Base-by-base conservation (phyloP, 345 rosid species). In the Euphorbia peplus region DNA sequence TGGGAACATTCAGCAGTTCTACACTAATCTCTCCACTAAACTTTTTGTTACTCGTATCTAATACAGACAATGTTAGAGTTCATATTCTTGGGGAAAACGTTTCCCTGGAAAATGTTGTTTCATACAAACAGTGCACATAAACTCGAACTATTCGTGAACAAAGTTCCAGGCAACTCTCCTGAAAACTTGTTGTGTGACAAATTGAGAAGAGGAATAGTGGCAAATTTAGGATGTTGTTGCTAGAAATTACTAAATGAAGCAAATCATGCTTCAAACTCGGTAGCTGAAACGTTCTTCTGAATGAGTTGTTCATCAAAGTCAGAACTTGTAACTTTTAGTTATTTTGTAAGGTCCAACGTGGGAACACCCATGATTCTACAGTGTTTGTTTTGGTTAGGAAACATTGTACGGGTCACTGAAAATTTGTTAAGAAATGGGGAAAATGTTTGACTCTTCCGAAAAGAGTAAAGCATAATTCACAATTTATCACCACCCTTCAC, bases 231-330 rank as follows among this genome's bases (percentile, higher is more conserved):
- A 63, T 44, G 54, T 26, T 46, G 39, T 63, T 63, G 53, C 24
- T 25, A 5, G 67, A 63, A 47, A 63, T 46, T 15, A 44, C 19
- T 3, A 61, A 61, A 1, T 61, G 4, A 39, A 19, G 6, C 50
- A 61, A 39, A n/a, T 19, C 48, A 39, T 61, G 64, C 28, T 19
- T 61, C 9, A n/a, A 19, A 37, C 24, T 39, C 11, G 64, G 64
- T 8, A 61, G 18, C 48, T 61, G 48, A 61, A 61, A 19, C 21
- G 28, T 21, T 61, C 48, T 48, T 10, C 48, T 61, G 48, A 61
- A 39, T 61, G 64, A 61, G 64, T 61, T 61, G 29, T 61, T 61
- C 64, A 37, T 61, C 64, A 61, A n/a, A 61, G 37, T 61, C 48
- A 61, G 3, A 21, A 61, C 48, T 37, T 61, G 8, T 39, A 61